These are phyloP conservation scores for Solanum pennellii DNA, from an alignment of 257 asterid species.

Conservation along the genomic window DNA sequence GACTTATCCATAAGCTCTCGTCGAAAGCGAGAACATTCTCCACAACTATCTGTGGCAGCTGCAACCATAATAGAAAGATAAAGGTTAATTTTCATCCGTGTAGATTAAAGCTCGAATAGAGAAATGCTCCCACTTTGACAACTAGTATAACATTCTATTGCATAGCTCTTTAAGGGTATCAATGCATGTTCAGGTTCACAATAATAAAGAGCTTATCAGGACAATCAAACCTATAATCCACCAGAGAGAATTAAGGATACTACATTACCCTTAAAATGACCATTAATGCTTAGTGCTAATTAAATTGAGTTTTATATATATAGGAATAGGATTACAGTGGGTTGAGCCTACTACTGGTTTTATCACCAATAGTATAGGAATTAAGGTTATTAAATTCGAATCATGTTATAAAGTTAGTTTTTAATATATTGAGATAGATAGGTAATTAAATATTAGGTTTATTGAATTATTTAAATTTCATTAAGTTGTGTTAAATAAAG, in stretches of 20 bases:
- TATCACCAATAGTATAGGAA: too few species aligned
- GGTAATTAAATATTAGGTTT: too few species aligned
- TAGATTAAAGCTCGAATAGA: background rate
- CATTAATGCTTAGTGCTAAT: too few species aligned
- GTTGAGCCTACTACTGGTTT: too few species aligned
- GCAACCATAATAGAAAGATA: conserved; percentile 15
- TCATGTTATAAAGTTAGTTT: too few species aligned
- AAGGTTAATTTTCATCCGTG: background rate
- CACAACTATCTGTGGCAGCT: conserved; percentile 74
- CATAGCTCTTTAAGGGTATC: background rate
- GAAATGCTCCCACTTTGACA: background rate
- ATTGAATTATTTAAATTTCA: too few species aligned
- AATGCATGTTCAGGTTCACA: background rate
- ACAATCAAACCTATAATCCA: background rate
- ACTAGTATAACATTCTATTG: background rate
- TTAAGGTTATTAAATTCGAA: too few species aligned
- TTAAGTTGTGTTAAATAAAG: too few species aligned
- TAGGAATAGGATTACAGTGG: too few species aligned
- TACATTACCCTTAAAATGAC: too few species aligned
- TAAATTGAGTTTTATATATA: too few species aligned
- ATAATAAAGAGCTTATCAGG: background rate
- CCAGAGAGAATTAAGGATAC: background rate
- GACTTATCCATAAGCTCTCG: conserved; percentile 85
- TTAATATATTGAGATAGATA: too few species aligned
- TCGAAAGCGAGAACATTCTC: conserved; percentile 91